Evolutionary conservation across 768 basidiomycete genomes (phyloP).

Genomic region (Trametes sanguinea): DNA sequence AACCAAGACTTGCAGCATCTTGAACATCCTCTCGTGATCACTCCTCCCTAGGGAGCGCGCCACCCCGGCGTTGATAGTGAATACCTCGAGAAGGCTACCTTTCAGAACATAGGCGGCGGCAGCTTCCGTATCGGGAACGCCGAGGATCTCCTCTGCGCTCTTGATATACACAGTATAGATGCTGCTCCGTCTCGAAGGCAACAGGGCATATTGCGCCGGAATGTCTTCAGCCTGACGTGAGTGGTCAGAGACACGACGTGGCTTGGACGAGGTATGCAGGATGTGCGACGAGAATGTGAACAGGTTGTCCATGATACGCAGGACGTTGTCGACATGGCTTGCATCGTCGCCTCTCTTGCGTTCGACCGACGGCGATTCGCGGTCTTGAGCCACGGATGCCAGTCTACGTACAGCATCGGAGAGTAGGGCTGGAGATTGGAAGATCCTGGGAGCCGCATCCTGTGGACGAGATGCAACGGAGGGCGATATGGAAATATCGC

Average conservation of each 20-base stretch:
- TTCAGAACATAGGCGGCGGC: conserved; percentile 62
- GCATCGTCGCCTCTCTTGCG: conserved; percentile 49
- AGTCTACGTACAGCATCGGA: conserved; percentile 75
- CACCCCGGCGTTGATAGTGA: conserved; percentile 57
- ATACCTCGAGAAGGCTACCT: conserved; percentile 48
- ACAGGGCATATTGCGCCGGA: conserved; percentile 44
- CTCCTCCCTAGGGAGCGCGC: conserved; percentile 62
- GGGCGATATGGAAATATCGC: conserved; percentile 51
- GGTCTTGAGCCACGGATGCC: conserved; percentile 61
- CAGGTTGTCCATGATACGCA: conserved; percentile 79
- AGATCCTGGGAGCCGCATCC: conserved; percentile 37
- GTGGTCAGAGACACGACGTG: conserved; percentile 40
- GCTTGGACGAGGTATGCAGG: conserved; percentile 14
- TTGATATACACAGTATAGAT: conserved; percentile 64
- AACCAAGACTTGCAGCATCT: conserved; percentile 53
- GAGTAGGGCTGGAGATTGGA: conserved; percentile 67
- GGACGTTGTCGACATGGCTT: conserved; percentile 61
- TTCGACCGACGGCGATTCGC: conserved; percentile 40
- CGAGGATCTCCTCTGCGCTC: conserved; percentile 49
- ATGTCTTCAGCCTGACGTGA: conserved; percentile 44
- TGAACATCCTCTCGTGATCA: conserved; percentile 73
- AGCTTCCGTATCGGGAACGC: conserved; percentile 52
- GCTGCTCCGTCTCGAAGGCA: conserved; percentile 54
- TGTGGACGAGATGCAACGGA: conserved; percentile 28
- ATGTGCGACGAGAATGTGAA: conserved; percentile 42